Conservation (phyloP, 2,329 filamentous ascomycete species). For the Periconia digitata region DNA sequence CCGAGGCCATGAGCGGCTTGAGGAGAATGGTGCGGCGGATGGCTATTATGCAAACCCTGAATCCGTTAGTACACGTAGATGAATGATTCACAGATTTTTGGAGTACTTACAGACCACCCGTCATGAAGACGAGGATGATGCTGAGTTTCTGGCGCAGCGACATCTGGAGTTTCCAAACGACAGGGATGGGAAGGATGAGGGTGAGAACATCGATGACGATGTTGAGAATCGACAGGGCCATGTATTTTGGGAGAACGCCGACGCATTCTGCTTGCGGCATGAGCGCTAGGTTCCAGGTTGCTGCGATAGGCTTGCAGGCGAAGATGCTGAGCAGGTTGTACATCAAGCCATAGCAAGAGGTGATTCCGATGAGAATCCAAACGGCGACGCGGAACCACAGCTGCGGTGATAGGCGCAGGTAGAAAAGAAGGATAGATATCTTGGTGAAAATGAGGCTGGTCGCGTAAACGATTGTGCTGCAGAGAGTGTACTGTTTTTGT, state of each 20-base stretch:
- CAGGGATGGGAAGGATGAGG: conserved; percentile 1
- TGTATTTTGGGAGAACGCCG: conserved; percentile 10
- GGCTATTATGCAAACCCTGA: conserved; percentile 8
- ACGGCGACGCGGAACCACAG: conserved; percentile 8
- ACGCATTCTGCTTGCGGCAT: conserved; percentile 3
- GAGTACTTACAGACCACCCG: conserved; percentile 5
- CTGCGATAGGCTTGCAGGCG: conserved; percentile 4
- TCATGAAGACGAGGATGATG: conserved; percentile 5
- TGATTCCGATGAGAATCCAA: conserved; percentile 2
- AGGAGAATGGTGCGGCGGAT: conserved; percentile 7
- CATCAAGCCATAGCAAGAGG: conserved; percentile 3
- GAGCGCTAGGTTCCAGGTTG: conserved; percentile 7
- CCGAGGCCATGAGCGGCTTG: conserved; percentile 5
- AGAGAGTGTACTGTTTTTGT: conserved; percentile 3
- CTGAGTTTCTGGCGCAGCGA: conserved; percentile 1
- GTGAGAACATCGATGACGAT: conserved; percentile 10
- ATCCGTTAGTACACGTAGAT: not conserved
- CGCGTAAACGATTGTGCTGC: conserved; percentile 6
- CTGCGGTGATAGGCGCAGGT: conserved; percentile 6
- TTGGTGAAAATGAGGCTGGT: conserved; percentile 12
- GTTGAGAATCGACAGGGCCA: conserved; percentile 10
- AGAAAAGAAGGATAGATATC: conserved; percentile 9
- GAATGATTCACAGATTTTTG: not conserved
- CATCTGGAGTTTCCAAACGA: conserved; percentile 5
- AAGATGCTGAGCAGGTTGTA: conserved; percentile 10